Conservation (phyloP, 2,329 filamentous ascomycete genomes). For the Cladophialophora bantiana region DNA sequence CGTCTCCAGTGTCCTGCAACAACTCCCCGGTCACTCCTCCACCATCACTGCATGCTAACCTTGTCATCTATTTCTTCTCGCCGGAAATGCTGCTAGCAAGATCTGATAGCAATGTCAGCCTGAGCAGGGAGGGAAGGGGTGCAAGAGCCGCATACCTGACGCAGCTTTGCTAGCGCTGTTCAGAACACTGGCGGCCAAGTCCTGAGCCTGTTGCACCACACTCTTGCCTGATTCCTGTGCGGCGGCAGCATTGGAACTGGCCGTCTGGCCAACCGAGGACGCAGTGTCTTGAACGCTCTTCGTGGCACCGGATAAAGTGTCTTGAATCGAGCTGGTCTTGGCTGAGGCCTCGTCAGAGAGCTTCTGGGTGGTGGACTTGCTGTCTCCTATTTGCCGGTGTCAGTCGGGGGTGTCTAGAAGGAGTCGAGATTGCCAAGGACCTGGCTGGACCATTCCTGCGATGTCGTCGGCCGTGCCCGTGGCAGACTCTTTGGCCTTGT, state of each 20-base stretch:
- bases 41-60: not conserved
- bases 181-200: constrained; percentile 36
- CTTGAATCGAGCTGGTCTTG: constrained; percentile 21
- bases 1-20: not conserved
- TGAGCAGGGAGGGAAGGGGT: not conserved
- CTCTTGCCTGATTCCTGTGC: constrained; percentile 27
- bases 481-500: constrained; percentile 64
- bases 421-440: constrained; percentile 38
- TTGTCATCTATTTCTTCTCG: constrained; percentile 34
- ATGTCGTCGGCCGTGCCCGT: constrained; percentile 65
- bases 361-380: constrained; percentile 64
- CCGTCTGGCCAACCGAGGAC: constrained; percentile 13
- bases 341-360: constrained; percentile 48
- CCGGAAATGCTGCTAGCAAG: constrained; percentile 37
- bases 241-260: constrained; percentile 18
- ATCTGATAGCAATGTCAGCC: constrained; percentile 31
- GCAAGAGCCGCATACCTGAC: constrained; percentile 22
- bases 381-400: constrained; percentile 49
- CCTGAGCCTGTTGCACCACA: constrained; percentile 35
- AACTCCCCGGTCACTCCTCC: not conserved
- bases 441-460: constrained; percentile 47
- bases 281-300: constrained; percentile 31
- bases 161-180: constrained; percentile 38
- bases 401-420: constrained; percentile 1
- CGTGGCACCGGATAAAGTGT: constrained; percentile 25